These are phyloP conservation scores for Sclerotinia sclerotiorum DNA, from an alignment of 2,329 filamentous ascomycete genomes.

Conservation along the genomic window DNA sequence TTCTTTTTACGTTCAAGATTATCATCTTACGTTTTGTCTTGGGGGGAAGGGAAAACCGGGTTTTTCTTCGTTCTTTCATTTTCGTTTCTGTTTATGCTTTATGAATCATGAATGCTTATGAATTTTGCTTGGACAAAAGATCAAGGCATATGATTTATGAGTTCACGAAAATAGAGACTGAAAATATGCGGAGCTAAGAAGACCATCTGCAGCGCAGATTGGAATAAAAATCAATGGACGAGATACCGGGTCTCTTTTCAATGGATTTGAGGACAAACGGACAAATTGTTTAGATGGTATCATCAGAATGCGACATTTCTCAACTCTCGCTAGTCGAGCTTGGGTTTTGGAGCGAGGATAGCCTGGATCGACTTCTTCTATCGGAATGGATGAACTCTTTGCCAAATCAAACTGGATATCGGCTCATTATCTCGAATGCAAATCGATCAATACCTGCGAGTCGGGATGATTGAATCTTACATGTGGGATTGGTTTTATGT, in stretches of 20 bases:
- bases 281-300: conserved; percentile 23
- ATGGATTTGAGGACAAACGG: conserved; percentile 4
- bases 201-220: conserved; percentile 22
- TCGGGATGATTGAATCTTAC: conserved; percentile 5
- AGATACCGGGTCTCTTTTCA: conserved; percentile 28
- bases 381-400: not conserved
- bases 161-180: conserved; percentile 28
- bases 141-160: conserved; percentile 28
- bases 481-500: conserved; percentile 1
- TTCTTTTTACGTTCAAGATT: conserved; percentile 32
- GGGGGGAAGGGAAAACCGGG: conserved; percentile 5
- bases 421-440: conserved; percentile 10
- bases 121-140: conserved; percentile 29
- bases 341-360: conserved; percentile 4
- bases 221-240: conserved; percentile 19
- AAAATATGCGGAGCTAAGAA: conserved; percentile 10
- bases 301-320: conserved; percentile 27
- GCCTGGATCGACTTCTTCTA: conserved; percentile 12
- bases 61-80: conserved; percentile 36
- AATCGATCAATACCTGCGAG: conserved; percentile 13
- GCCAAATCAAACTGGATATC: not conserved
- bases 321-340: conserved; percentile 29
- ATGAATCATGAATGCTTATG: conserved; percentile 29
- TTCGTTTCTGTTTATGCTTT: conserved; percentile 24
- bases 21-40: conserved; percentile 16